Conservation (phyloP, 306 rosid species). For the Cicer arietinum region DNA sequence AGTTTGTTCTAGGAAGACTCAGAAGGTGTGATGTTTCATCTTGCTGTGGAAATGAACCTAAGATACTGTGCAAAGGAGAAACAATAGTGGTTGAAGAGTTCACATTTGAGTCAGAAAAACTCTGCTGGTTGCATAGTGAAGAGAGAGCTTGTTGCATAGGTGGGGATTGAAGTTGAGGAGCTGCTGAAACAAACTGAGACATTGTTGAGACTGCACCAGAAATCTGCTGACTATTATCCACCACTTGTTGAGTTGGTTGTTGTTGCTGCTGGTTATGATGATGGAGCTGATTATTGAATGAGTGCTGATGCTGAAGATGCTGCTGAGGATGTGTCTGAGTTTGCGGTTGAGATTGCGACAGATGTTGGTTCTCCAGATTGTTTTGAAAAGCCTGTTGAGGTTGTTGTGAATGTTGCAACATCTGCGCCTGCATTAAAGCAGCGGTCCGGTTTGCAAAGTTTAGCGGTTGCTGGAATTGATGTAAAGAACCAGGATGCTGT, state of each 20-base stretch:
- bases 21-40: constrained; percentile 77
- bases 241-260: constrained; percentile 56
- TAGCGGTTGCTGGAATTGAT: constrained; percentile 84
- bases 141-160: constrained; percentile 71
- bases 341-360: constrained; percentile 58
- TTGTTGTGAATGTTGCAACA: constrained; percentile 75
- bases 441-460: constrained; percentile 68
- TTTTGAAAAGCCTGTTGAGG: constrained; percentile 72
- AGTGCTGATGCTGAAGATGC: constrained; percentile 67
- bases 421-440: constrained; percentile 75
- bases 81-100: constrained; percentile 61
- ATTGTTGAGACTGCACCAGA: constrained; percentile 63
- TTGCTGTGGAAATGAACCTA: constrained; percentile 78
- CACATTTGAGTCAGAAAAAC: constrained; percentile 79
- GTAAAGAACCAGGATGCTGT: constrained; percentile 62
- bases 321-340: constrained; percentile 67
- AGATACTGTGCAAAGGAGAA: constrained; percentile 80
- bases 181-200: constrained; percentile 73
- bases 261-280: constrained; percentile 48
- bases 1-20: constrained; percentile 63
- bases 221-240: constrained; percentile 73
- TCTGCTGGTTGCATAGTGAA: constrained; percentile 78
- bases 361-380: constrained; percentile 64
- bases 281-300: constrained; percentile 59
- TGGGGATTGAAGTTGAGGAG: constrained; percentile 71